These are phyloP conservation scores for Fraxinus pennsylvanica DNA, from an alignment of 257 asterid genomes.

Conservation along the genomic window DNA sequence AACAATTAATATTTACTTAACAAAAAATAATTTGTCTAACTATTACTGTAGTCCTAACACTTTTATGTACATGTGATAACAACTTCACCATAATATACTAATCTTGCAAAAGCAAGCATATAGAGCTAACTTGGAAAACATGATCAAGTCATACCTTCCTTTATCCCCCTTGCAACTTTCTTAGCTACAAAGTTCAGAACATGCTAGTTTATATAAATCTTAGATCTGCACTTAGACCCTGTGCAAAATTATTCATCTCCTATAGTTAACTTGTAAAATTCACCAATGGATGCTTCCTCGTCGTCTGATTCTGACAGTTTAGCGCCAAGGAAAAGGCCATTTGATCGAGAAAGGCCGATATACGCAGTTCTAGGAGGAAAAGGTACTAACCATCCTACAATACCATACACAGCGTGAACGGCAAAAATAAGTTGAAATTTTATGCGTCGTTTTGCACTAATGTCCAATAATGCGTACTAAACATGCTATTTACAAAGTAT, in stretches of 20 bases:
- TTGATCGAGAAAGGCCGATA: constrained; percentile 48
- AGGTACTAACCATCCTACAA: constrained; percentile 31
- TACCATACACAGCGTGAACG: no score
- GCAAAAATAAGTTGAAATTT: no score
- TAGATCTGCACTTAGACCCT: background rate
- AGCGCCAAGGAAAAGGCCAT: constrained; percentile 27
- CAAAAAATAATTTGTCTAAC: no score
- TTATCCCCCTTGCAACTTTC: constrained; percentile 27
- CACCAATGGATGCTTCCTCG: constrained; percentile 16
- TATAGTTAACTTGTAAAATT: constrained; percentile 2
- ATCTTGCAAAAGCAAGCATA: background rate
- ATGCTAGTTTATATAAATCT: constrained; percentile 21
- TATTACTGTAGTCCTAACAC: no score
- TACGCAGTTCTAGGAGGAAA: constrained; percentile 54
- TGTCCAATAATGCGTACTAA: background rate
- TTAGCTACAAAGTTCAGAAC: constrained; percentile 38
- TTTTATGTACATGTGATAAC: no score
- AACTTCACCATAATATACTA: background rate
- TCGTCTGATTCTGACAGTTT: constrained; percentile 27
- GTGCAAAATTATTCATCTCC: background rate
- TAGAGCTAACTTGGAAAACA: constrained; percentile 17
- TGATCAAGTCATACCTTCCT: constrained; percentile 50
- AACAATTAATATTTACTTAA: no score
- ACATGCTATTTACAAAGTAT: background rate
- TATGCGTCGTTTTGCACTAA: no score